A percentile compares a stretch with the other conserved stretches of the same genome.
phyloP scores from a whole-genome alignment of 768 basidiomycete species.

The Agrocybe pediades region DNA sequence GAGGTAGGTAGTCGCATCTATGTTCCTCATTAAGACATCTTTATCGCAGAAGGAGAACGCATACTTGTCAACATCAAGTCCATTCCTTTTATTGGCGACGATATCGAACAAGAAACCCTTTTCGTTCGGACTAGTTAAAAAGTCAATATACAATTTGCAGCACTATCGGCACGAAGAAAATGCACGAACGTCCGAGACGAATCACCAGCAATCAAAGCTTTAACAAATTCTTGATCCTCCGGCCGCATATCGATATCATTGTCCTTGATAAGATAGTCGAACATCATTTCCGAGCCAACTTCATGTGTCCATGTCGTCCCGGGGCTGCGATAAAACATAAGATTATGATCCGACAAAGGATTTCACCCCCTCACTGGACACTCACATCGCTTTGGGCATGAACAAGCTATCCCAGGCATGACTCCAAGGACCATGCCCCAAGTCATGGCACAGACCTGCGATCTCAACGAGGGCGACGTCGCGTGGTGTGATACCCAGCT shows the following conservation, averaged over 20 bases:
- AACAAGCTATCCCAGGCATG: slow-evolving; percentile 80
- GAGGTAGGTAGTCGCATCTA: slow-evolving; percentile 80
- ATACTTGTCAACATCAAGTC: slow-evolving; percentile 86
- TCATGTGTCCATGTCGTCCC: slow-evolving; percentile 69
- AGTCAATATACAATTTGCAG: not conserved
- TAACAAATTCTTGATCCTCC: slow-evolving; percentile 61
- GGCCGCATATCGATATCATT: slow-evolving; percentile 51
- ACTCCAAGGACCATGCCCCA: slow-evolving; percentile 85
- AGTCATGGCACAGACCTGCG: slow-evolving; percentile 82
- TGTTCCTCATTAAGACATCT: not conserved
- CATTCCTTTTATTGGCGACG: slow-evolving; percentile 78
- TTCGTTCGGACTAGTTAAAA: slow-evolving; percentile 38
- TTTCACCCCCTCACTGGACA: not conserved
- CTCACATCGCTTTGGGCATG: slow-evolving; percentile 55
- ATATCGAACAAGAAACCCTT: slow-evolving; percentile 83
- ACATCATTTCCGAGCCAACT: slow-evolving; percentile 80
- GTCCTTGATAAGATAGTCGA: slow-evolving; percentile 62
- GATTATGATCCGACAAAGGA: not conserved
- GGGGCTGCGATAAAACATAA: slow-evolving; percentile 27
- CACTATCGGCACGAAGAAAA: not conserved
- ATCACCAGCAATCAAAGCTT: slow-evolving; percentile 78
- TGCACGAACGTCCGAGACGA: slow-evolving; percentile 44
- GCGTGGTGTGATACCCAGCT: slow-evolving; percentile 64
- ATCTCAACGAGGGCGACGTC: slow-evolving; percentile 78
- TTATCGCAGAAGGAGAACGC: not conserved